Base-by-base conservation (phyloP, 106 monocot species). In the Alisma plantagoaquatica region DNA sequence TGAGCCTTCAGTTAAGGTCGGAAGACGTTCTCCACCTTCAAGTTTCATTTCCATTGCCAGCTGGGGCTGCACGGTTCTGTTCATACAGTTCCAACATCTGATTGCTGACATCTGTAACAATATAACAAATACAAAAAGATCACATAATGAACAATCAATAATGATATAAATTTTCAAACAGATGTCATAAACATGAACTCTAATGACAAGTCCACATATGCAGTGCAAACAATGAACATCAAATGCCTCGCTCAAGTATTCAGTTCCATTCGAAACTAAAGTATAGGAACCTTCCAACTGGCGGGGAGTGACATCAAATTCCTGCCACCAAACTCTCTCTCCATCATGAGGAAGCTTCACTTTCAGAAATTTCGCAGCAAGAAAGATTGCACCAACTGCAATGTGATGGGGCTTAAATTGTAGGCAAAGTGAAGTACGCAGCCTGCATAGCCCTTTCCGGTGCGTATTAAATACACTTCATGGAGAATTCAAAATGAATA, bases 381-480 rank as follows among this genome's bases (percentile, higher is more conserved):
- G 74, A 73, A 98, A 98, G 44, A 96, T 89, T 43, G 84, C 84
- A 62, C 89, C 96, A 18, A 89, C 89, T 19, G 96, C 96, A 44
- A 98, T 98, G 63, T 98, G 96, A 62, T 98, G 84, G 52, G 96
- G 81, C 65, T 79, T 82, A 71, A 89, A 98, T 63, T 98, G 96
- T 51, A 98, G 83, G 75, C 89, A 84, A 10, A 98, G 84, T 23
- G 96, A 98, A 19, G 96, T 98, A 12, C 96, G 80, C 27, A 84
- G 71, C 75, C 94, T 96, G 73, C 67, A 74, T 31, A 68, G 33
- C 70, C 54, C 56, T 68, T 74, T 74, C 57, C 54, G 66, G 61
- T 21, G 60, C 53, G 33, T 62, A 60, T 53, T 74, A 35, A 60
- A 75, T 63, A 59, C 38, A 70, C 54, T 57, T 41, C 31, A 64